Percentiles rank a stretch among this genome's conserved stretches.
Conservation (phyloP, 2,329 filamentous ascomycete species). For the Colletotrichum kahawae region DNA sequence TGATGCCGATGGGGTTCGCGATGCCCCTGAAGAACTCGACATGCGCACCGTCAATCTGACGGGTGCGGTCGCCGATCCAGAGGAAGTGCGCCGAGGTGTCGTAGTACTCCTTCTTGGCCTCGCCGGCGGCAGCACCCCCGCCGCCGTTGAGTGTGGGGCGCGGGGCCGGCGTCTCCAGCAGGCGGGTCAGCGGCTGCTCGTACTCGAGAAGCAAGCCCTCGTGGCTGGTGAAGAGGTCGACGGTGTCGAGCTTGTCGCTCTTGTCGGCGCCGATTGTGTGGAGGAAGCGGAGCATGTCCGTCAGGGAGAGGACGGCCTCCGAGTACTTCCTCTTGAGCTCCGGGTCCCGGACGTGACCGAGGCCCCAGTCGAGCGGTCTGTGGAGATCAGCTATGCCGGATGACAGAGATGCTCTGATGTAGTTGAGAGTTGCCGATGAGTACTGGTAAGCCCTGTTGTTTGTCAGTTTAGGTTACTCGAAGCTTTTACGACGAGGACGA, state of each 20-base stretch:
- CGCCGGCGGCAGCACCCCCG: conserved; percentile 30
- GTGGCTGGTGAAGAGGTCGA: conserved; percentile 95
- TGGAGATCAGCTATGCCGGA: conserved; percentile 94
- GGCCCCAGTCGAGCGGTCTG: conserved; percentile 90
- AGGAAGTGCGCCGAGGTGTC: conserved; percentile 96
- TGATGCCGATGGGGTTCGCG: conserved; percentile 94
- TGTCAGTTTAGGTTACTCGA: background rate
- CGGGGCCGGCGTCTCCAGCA: conserved; percentile 67
- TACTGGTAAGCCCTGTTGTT: conserved; percentile 82
- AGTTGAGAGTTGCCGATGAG: conserved; percentile 93
- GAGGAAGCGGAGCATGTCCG: conserved; percentile 93
- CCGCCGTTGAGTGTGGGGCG: conserved; percentile 27
- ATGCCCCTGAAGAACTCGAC: conserved; percentile 98
- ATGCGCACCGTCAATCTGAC: conserved; percentile 91
- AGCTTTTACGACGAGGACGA: background rate
- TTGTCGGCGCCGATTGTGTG: conserved; percentile 90
- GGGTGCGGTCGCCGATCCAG: conserved; percentile 97
- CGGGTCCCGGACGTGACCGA: conserved; percentile 88
- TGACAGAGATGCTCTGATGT: conserved; percentile 80
- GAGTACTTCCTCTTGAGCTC: conserved; percentile 86
- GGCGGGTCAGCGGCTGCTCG: conserved; percentile 84
- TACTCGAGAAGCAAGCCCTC: conserved; percentile 95
- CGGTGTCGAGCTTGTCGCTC: conserved; percentile 82
- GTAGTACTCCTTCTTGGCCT: conserved; percentile 72
- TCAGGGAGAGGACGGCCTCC: conserved; percentile 82